Evolutionary conservation across 768 basidiomycete species (phyloP).

Genomic region (Rhodosporidiobolus sp.): DNA sequence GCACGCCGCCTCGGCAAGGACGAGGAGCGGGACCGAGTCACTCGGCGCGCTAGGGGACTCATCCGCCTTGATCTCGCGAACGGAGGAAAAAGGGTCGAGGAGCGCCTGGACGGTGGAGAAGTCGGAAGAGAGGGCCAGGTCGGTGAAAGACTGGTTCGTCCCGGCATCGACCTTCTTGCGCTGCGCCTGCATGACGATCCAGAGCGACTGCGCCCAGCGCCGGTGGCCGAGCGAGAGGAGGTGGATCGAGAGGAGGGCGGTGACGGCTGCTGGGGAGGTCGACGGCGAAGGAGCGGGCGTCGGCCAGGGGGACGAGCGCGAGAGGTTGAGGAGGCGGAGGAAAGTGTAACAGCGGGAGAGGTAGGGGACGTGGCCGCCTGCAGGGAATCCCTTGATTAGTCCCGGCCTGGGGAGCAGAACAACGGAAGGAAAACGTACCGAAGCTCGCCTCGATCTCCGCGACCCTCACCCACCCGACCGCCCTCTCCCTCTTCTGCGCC

Average conservation of each 20-base stretch:
- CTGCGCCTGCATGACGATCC: slow-evolving; percentile 16
- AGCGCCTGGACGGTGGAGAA: slow-evolving; percentile 9
- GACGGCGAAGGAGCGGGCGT: slow-evolving; percentile 18
- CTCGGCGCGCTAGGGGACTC: background rate
- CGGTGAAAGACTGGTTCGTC: slow-evolving; percentile 12
- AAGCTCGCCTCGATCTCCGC: slow-evolving; percentile 37
- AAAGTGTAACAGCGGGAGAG: slow-evolving; percentile 34
- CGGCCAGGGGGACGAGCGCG: slow-evolving; percentile 38
- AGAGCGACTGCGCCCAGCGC: slow-evolving; percentile 17
- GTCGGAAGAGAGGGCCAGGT: slow-evolving; percentile 26
- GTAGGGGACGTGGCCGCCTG: slow-evolving; percentile 16
- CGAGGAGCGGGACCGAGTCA: slow-evolving; percentile 35
- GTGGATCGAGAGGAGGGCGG: slow-evolving; percentile 29
- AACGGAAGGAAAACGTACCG: slow-evolving; percentile 3
- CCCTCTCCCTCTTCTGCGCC: slow-evolving; percentile 16
- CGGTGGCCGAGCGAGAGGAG: slow-evolving; percentile 21
- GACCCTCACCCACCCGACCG: slow-evolving; percentile 31
- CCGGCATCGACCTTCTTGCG: slow-evolving; percentile 11
- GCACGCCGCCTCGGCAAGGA: slow-evolving; percentile 30
- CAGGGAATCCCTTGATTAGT: background rate
- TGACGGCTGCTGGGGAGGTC: slow-evolving; percentile 27
- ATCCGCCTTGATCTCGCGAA: background rate
- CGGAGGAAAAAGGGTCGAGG: background rate
- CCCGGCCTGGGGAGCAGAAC: background rate
- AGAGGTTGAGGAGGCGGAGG: slow-evolving; percentile 35